Percentiles rank a stretch among this genome's conserved stretches.
These are phyloP conservation scores for Inga laurina DNA, from an alignment of 306 rosid species.

Conservation along the genomic window DNA sequence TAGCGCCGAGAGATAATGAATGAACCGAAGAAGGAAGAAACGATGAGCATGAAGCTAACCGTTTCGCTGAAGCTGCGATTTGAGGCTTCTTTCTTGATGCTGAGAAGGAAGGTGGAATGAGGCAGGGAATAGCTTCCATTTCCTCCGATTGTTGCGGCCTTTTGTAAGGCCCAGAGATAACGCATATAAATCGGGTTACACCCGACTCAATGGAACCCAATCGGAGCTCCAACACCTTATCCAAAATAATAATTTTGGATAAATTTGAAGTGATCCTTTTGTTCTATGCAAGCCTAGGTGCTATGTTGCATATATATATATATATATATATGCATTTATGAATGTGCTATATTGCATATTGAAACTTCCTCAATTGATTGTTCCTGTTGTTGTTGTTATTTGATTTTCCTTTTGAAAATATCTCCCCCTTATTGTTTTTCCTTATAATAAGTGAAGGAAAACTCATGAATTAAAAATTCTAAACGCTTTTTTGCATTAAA, in stretches of 20 bases:
- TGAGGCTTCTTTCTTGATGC: background rate
- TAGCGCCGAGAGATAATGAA: background rate
- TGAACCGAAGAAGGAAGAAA: background rate
- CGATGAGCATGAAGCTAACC: background rate
- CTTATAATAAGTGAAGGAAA: too few relatives aligned
- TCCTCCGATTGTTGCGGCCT: background rate
- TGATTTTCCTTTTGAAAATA: too few relatives aligned
- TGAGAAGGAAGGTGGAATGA: background rate
- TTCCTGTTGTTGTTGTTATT: too few relatives aligned
- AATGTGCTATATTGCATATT: too few relatives aligned
- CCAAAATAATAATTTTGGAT: background rate
- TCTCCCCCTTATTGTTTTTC: too few relatives aligned
- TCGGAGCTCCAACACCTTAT: background rate
- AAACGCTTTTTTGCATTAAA: too few relatives aligned
- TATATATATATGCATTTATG: too few relatives aligned
- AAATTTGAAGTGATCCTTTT: too few relatives aligned
- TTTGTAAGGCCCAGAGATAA: background rate
- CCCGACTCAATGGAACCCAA: background rate
- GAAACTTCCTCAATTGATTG: too few relatives aligned
- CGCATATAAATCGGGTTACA: background rate
- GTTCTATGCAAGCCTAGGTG: too few relatives aligned
- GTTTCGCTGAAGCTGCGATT: background rate
- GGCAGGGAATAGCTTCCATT: slow-evolving; percentile 26
- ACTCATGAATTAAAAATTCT: too few relatives aligned
- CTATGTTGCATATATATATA: too few relatives aligned